Conservation (phyloP, 2,329 filamentous ascomycete species). For the Penicillium vulpinum region DNA sequence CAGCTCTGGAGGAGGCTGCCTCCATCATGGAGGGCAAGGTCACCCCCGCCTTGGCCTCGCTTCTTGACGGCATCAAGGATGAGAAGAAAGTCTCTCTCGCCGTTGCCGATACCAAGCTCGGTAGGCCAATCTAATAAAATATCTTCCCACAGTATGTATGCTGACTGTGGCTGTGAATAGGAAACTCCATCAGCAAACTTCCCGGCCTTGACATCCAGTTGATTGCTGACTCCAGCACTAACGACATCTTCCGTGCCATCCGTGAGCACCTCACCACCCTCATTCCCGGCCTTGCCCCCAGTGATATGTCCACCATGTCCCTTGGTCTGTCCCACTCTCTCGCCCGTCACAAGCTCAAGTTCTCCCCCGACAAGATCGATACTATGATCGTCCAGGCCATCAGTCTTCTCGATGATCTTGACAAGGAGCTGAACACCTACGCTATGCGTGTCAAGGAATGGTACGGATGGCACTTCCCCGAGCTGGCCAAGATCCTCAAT, state of each 20-base stretch:
- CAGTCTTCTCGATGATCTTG: slow-evolving; percentile 87
- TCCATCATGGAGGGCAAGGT: slow-evolving; percentile 92
- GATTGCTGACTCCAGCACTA: slow-evolving; percentile 76
- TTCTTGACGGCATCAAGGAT: slow-evolving; percentile 88
- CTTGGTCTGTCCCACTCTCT: slow-evolving; percentile 96
- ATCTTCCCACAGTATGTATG: background rate
- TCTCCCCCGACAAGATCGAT: slow-evolving; percentile 97
- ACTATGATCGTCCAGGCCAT: slow-evolving; percentile 99
- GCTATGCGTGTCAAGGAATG: slow-evolving; percentile 99
- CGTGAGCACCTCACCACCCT: slow-evolving; percentile 86
- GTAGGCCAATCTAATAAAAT: slow-evolving; percentile 35
- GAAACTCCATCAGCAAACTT: slow-evolving; percentile 87
- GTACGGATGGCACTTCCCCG: slow-evolving; percentile 99
- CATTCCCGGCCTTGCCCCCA: slow-evolving; percentile 80
- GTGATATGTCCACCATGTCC: slow-evolving; percentile 90
- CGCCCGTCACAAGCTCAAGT: slow-evolving; percentile 96
- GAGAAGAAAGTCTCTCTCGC: slow-evolving; percentile 96
- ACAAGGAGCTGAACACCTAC: slow-evolving; percentile 98
- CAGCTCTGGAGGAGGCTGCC: slow-evolving; percentile 86
- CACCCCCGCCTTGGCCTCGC: slow-evolving; percentile 75
- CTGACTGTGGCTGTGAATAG: slow-evolving; percentile 35
- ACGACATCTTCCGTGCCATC: slow-evolving; percentile 91
- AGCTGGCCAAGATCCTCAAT: slow-evolving; percentile 94
- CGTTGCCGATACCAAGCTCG: slow-evolving; percentile 90
- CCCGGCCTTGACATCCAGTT: slow-evolving; percentile 82